phyloP scores from a whole-genome alignment of 305 asterid genomes.

The Plantago rigida region DNA sequence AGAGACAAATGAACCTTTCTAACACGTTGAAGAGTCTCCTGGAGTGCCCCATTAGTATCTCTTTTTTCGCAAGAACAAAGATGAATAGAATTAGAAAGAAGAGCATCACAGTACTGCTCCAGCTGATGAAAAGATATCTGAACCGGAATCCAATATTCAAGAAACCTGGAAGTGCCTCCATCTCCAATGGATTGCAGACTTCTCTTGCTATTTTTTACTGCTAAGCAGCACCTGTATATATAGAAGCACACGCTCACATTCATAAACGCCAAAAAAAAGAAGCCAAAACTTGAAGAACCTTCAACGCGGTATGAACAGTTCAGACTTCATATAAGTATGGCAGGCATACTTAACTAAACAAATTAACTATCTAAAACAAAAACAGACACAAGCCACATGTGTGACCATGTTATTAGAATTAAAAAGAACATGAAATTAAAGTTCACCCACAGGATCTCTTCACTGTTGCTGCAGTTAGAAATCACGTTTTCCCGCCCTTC shows the following conservation, averaged over 20 bases:
- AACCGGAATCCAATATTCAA: constrained; percentile 91
- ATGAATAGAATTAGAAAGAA: constrained; percentile 42
- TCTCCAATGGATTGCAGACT: constrained; percentile 38
- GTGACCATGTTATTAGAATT: constrained; percentile 9
- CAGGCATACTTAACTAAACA: constrained; percentile 2
- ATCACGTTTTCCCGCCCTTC: constrained; percentile 34
- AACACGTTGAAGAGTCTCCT: constrained; percentile 48
- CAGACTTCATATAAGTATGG: background rate
- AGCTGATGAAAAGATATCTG: constrained; percentile 74
- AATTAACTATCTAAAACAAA: constrained; percentile 14
- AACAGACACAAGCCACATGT: constrained; percentile 14
- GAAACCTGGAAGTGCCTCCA: constrained; percentile 48
- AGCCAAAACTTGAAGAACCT: too few species aligned
- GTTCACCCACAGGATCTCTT: constrained; percentile 71
- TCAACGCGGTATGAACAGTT: background rate
- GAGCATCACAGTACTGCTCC: constrained; percentile 72
- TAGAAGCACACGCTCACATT: background rate
- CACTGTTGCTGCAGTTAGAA: constrained; percentile 45
- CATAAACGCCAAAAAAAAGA: background rate
- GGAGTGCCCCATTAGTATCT: constrained; percentile 63
- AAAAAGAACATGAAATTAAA: constrained; percentile 26
- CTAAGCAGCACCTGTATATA: constrained; percentile 46
- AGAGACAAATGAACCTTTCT: constrained; percentile 60
- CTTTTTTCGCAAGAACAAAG: constrained; percentile 51
- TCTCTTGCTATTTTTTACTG: constrained; percentile 51